Conservation (phyloP, 345 rosid species). For the Citrus sp. region DNA sequence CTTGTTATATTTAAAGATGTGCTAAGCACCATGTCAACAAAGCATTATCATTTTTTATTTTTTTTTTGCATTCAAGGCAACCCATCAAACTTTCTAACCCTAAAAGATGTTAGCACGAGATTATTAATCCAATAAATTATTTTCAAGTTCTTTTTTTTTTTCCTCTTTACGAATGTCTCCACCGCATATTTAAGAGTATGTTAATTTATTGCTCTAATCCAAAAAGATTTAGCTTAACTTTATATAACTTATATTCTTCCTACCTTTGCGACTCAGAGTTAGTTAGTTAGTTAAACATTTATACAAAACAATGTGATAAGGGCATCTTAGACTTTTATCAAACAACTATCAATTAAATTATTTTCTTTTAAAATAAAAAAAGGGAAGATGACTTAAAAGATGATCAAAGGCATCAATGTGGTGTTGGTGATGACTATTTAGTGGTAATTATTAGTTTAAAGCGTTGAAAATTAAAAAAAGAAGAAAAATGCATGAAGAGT, state of each 20-base stretch:
- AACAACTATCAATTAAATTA: not conserved
- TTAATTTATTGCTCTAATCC: not conserved
- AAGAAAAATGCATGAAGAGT: no score
- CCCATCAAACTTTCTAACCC: not conserved
- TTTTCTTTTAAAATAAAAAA: no score
- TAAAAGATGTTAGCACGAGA: not conserved
- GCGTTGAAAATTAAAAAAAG: not conserved
- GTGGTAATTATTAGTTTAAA: not conserved
- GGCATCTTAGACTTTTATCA: not conserved
- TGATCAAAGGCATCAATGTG: not conserved
- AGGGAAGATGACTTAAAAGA: not conserved
- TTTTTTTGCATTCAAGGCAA: not conserved
- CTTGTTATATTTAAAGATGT: not conserved
- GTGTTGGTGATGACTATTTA: not conserved
- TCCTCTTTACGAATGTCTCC: not conserved
- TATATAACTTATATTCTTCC: not conserved
- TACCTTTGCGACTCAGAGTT: not conserved
- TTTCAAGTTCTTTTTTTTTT: not conserved
- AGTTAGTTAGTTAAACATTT: not conserved
- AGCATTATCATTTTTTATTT: not conserved
- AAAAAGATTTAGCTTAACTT: not conserved
- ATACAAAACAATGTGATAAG: not conserved
- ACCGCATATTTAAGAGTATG: not conserved
- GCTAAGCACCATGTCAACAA: not conserved
- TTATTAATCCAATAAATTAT: not conserved